These are phyloP conservation scores for Rhizopus stolonifer DNA, from an alignment of 371 early-diverging fungal genomes.

Conservation along the genomic window DNA sequence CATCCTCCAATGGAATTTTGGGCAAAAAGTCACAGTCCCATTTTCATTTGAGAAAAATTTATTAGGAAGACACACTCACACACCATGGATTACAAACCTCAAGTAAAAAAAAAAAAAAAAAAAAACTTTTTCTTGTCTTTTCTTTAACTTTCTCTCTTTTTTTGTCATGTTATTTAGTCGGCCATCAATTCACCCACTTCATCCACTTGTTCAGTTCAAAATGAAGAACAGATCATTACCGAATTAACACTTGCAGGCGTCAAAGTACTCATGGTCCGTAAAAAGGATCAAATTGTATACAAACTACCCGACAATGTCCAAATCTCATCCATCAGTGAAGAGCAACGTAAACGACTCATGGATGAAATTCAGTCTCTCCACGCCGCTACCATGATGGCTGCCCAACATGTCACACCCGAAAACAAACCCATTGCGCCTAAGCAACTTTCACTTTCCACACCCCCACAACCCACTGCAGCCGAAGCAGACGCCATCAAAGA, in stretches of 20 bases:
- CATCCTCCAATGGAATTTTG: too few species aligned
- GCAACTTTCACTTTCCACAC: conserved; percentile 28
- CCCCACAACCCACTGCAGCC: conserved; percentile 30
- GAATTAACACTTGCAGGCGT: conserved; percentile 60
- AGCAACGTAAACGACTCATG: conserved; percentile 51
- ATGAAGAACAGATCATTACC: conserved; percentile 52
- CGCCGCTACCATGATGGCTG: conserved; percentile 50
- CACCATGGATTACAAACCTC: neutral
- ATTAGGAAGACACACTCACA: too few species aligned
- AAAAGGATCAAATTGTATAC: conserved; percentile 63
- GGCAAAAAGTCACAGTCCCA: too few species aligned
- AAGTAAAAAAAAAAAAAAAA: neutral
- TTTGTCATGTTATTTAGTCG: neutral
- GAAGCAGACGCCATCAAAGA: conserved; percentile 42
- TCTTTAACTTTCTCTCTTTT: neutral
- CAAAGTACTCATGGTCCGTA: conserved; percentile 59
- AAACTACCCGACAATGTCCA: conserved; percentile 63
- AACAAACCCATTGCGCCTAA: conserved; percentile 36
- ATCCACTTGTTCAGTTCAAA: neutral
- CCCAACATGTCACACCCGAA: conserved; percentile 12
- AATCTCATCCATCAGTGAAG: conserved; percentile 46
- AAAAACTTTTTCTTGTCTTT: neutral
- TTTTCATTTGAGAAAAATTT: too few species aligned
- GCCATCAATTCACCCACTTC: neutral
- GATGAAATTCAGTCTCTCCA: conserved; percentile 58